A percentile compares a stretch with the other conserved stretches of the same genome.
phyloP scores from a whole-genome alignment of 1,284 basidiomycete genomes.

The Trichosporon ovoides region DNA sequence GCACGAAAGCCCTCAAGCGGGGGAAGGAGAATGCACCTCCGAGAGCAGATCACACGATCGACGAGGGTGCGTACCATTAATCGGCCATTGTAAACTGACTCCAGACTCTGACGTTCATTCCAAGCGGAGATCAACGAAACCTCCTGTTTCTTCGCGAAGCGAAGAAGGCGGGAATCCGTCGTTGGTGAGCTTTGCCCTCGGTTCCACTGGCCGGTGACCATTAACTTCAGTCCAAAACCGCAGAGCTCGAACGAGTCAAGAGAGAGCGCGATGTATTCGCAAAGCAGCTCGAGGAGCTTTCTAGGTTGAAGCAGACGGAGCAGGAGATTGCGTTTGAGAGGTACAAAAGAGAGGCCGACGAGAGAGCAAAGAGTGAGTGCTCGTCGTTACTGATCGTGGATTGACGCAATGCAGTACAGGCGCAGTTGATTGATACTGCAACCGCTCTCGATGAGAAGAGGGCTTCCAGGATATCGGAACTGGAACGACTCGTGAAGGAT shows the following conservation, averaged over 20 bases:
- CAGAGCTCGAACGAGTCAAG: too few species aligned
- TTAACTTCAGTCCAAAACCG: too few species aligned
- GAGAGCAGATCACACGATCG: background rate
- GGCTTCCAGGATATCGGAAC: constrained; percentile 23
- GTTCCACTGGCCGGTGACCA: too few species aligned
- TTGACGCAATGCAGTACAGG: constrained; percentile 33
- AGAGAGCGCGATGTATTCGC: constrained; percentile 37
- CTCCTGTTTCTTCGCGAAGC: too few species aligned
- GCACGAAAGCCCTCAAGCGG: constrained; percentile 8
- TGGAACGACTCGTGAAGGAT: constrained; percentile 34
- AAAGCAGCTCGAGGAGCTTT: constrained; percentile 46
- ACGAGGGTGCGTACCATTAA: constrained; percentile 7
- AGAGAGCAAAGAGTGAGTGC: constrained; percentile 33
- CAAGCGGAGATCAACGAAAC: too few species aligned
- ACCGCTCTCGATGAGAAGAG: constrained; percentile 38
- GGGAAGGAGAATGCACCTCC: constrained; percentile 18
- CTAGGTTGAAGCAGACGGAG: constrained; percentile 31
- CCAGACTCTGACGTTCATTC: too few species aligned
- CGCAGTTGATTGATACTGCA: constrained; percentile 38
- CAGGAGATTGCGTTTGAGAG: constrained; percentile 35
- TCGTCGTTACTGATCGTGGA: accelerated
- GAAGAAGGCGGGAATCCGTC: too few species aligned
- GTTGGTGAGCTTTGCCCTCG: too few species aligned
- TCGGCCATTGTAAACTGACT: background rate
- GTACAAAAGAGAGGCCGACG: constrained; percentile 37